These are phyloP conservation scores for Lanzia echinophila DNA, from an alignment of 2,329 filamentous ascomycete genomes.

Conservation along the genomic window DNA sequence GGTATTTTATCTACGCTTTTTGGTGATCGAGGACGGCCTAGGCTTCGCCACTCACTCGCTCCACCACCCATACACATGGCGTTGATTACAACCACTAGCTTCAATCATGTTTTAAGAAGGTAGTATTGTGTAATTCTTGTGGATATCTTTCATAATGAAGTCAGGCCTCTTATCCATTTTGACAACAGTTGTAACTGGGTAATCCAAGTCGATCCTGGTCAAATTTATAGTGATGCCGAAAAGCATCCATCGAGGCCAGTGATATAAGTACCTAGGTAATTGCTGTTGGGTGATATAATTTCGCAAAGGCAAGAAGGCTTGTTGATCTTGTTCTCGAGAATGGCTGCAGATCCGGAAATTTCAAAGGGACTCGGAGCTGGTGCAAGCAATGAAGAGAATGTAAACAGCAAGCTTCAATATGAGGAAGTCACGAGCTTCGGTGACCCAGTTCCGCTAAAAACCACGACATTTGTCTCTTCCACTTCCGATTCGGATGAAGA, in stretches of 20 bases:
- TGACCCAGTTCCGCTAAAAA: slow-evolving; percentile 11
- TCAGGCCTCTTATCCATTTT: not conserved
- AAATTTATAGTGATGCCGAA: too few species aligned
- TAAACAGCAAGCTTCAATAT: slow-evolving; percentile 9
- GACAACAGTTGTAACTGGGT: too few species aligned
- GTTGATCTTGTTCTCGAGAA: slow-evolving; percentile 1
- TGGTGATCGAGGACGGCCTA: too few species aligned
- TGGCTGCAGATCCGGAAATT: slow-evolving; percentile 1
- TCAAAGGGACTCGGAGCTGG: not conserved
- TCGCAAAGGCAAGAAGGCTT: too few species aligned
- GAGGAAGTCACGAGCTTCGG: slow-evolving; percentile 15
- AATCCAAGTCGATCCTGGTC: too few species aligned
- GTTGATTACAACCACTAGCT: too few species aligned
- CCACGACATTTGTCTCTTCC: not conserved
- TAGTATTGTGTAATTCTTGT: slow-evolving; percentile 6
- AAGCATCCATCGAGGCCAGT: too few species aligned
- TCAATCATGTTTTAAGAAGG: not conserved
- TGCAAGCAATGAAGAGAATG: slow-evolving; percentile 5
- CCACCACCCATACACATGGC: too few species aligned
- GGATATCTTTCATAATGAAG: not conserved
- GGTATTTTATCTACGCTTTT: too few species aligned
- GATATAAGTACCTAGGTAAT: not conserved
- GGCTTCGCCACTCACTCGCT: too few species aligned
- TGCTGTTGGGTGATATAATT: too few species aligned
- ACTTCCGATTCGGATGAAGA: slow-evolving; percentile 16